Evolutionary conservation across 2,329 filamentous ascomycete species (phyloP).

Genomic region (Rhynchosporium agropyri): DNA sequence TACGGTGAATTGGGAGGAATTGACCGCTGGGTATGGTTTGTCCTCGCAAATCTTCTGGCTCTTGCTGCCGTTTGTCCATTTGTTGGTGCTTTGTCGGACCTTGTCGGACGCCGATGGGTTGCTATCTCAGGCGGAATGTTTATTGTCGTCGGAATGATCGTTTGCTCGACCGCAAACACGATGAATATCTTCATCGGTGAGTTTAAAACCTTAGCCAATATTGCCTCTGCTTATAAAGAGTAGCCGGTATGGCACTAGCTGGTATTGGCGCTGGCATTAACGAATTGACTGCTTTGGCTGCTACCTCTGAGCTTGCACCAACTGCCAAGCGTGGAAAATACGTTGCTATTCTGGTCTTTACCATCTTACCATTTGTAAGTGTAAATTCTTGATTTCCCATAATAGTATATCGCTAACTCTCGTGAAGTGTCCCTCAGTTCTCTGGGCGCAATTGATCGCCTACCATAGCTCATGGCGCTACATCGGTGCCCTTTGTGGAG

Average conservation of each 20-base stretch:
- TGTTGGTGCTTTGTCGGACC: conserved; percentile 66
- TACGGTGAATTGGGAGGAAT: conserved; percentile 60
- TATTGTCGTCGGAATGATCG: conserved; percentile 61
- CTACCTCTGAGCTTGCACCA: conserved; percentile 68
- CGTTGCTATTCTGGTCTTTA: conserved; percentile 60
- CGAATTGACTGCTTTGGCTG: conserved; percentile 69
- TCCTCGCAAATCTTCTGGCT: conserved; percentile 55
- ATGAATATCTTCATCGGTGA: conserved; percentile 66
- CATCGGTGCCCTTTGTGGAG: conserved; percentile 54
- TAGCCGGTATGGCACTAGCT: conserved; percentile 55
- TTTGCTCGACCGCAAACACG: conserved; percentile 57
- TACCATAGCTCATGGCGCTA: conserved; percentile 54
- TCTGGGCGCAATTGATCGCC: conserved; percentile 62
- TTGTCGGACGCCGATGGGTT: conserved; percentile 63
- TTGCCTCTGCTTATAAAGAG: not conserved
- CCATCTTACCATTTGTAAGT: conserved; percentile 56
- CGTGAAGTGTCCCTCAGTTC: conserved; percentile 54
- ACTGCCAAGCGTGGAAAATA: conserved; percentile 64
- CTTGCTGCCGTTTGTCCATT: conserved; percentile 62
- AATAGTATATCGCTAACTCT: not conserved
- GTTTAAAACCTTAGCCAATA: conserved; percentile 13
- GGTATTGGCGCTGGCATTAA: conserved; percentile 70
- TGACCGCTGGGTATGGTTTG: conserved; percentile 44
- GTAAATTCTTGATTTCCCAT: too few relatives aligned
- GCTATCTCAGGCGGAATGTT: conserved; percentile 56